These are phyloP conservation scores for Lenwebbia sp. DNA, from an alignment of 345 rosid species.

Conservation along the genomic window DNA sequence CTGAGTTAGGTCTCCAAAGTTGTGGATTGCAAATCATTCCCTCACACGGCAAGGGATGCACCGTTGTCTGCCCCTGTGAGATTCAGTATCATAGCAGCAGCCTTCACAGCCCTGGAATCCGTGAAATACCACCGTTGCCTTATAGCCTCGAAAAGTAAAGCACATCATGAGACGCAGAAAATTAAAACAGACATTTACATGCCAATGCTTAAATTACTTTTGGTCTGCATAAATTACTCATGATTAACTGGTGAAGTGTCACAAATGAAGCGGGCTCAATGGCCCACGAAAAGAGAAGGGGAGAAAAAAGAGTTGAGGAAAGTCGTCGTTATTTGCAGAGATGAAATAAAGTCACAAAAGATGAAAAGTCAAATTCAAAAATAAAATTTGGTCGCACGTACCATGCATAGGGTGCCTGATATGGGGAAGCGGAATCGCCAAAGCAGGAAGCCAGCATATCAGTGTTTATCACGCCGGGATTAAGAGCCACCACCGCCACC, in stretches of 20 bases:
- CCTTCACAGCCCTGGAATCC: conserved; percentile 65
- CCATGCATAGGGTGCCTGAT: too few relatives aligned
- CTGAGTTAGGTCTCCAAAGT: neutral
- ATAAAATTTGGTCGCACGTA: too few relatives aligned
- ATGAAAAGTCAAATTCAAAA: too few relatives aligned
- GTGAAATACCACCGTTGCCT: too few relatives aligned
- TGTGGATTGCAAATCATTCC: neutral
- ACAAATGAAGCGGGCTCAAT: neutral
- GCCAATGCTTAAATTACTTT: neutral
- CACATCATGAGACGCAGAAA: neutral
- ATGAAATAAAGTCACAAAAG: too few relatives aligned
- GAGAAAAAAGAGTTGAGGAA: too few relatives aligned
- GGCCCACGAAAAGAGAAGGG: too few relatives aligned
- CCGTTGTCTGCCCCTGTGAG: conserved; percentile 77
- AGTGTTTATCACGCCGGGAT: too few relatives aligned
- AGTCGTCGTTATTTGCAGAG: too few relatives aligned
- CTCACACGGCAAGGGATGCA: conserved; percentile 57
- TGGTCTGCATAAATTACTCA: neutral
- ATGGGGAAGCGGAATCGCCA: too few relatives aligned
- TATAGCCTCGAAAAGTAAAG: neutral
- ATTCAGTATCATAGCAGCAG: conserved; percentile 68
- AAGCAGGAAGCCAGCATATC: too few relatives aligned
- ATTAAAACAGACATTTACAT: neutral
- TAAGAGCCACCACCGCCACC: too few relatives aligned
- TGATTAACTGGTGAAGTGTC: neutral